phyloP scores from a whole-genome alignment of 2,329 filamentous ascomycete genomes.

The Ustilaginoidea virens region DNA sequence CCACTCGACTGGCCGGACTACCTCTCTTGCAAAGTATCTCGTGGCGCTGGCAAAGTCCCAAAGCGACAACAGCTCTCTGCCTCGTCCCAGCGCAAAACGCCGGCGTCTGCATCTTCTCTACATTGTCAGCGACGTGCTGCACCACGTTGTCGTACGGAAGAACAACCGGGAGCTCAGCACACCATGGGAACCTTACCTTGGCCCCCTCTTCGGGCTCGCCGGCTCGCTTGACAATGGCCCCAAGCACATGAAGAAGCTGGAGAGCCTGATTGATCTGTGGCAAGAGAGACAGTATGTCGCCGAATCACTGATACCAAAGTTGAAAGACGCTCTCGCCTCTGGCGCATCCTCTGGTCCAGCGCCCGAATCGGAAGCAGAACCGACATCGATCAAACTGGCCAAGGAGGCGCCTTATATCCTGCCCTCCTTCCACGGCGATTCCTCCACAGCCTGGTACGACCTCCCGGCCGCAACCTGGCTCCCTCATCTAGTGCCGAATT shows the following conservation, averaged over 20 bases:
- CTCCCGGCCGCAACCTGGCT: slow-evolving; percentile 71
- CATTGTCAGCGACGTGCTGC: slow-evolving; percentile 62
- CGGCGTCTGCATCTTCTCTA: slow-evolving; percentile 64
- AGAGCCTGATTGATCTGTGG: slow-evolving; percentile 55
- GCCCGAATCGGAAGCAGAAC: slow-evolving; percentile 8
- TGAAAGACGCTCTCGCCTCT: slow-evolving; percentile 41
- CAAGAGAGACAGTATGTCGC: slow-evolving; percentile 48
- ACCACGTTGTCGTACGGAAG: slow-evolving; percentile 35
- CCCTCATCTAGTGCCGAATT: slow-evolving; percentile 63
- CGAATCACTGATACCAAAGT: slow-evolving; percentile 33
- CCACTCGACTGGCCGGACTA: slow-evolving; percentile 48
- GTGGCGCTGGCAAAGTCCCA: slow-evolving; percentile 43
- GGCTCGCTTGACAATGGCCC: slow-evolving; percentile 42
- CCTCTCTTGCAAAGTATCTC: slow-evolving; percentile 61
- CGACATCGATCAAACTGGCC: slow-evolving; percentile 20
- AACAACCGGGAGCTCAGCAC: slow-evolving; percentile 36
- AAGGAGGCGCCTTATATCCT: slow-evolving; percentile 53
- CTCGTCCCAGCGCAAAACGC: slow-evolving; percentile 44
- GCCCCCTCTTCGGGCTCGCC: slow-evolving; percentile 44
- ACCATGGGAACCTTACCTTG: slow-evolving; percentile 42
- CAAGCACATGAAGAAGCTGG: slow-evolving; percentile 50
- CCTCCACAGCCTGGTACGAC: slow-evolving; percentile 61
- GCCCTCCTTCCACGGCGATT: slow-evolving; percentile 64
- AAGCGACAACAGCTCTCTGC: slow-evolving; percentile 15
- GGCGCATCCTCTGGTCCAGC: slow-evolving; percentile 11